Percentiles rank a stretch among this genome's conserved stretches.
Evolutionary conservation across 768 basidiomycete genomes (phyloP).

Genomic region (Tubosaeta sp.): DNA sequence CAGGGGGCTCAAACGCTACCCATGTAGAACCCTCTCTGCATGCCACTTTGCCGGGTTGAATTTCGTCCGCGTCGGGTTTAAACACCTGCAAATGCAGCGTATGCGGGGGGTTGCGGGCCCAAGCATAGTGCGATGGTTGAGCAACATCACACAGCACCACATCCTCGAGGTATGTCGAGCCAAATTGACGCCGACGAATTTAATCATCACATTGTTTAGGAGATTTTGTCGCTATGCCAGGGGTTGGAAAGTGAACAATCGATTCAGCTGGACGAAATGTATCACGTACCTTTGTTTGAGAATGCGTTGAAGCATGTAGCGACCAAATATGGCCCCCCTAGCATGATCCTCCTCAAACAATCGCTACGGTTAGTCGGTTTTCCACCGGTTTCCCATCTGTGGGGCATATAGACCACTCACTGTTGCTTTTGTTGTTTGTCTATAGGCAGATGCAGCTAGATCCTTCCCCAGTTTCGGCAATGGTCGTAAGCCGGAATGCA

Average conservation of each 20-base stretch:
- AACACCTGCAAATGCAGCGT: conserved; percentile 10
- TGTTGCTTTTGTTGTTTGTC: neutral
- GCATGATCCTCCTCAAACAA: conserved; percentile 32
- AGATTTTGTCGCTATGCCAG: conserved; percentile 47
- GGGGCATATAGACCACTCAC: neutral
- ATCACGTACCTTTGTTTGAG: conserved; percentile 44
- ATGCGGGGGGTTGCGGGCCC: neutral
- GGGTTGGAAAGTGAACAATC: conserved; percentile 43
- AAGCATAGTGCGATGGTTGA: conserved; percentile 10
- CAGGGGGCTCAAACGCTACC: conserved; percentile 45
- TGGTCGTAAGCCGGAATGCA: conserved; percentile 56
- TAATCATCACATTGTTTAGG: conserved; percentile 30
- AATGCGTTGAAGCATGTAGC: conserved; percentile 32
- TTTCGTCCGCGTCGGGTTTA: conserved; percentile 49
- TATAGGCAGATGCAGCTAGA: conserved; percentile 25
- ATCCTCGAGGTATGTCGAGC: conserved; percentile 18
- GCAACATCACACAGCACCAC: conserved; percentile 8
- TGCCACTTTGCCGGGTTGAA: conserved; percentile 65
- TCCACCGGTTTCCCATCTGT: neutral
- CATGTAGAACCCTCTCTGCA: conserved; percentile 35
- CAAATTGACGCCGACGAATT: conserved; percentile 9
- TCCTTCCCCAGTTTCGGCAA: conserved; percentile 27
- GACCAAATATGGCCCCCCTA: conserved; percentile 37
- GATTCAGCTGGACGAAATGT: conserved; percentile 50
- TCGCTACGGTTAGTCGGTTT: conserved; percentile 19